These are phyloP conservation scores for Millerozyma acaciae DNA, from an alignment of 805 yeast species.

Conservation along the genomic window DNA sequence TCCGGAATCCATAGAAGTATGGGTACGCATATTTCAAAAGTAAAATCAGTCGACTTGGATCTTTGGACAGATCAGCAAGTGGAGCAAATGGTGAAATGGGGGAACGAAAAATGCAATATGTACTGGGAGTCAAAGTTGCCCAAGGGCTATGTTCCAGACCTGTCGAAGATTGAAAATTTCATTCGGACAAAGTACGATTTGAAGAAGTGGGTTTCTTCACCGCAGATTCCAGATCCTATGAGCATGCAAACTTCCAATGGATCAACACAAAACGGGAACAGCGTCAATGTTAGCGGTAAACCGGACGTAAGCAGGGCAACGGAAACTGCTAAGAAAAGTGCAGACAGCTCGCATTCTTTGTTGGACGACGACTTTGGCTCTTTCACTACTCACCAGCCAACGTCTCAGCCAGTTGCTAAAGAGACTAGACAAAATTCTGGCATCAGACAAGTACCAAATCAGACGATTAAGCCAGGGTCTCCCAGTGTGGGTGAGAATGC, in stretches of 20 bases:
- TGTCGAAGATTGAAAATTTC: conserved; percentile 79
- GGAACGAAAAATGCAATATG: conserved; percentile 71
- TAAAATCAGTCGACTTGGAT: conserved; percentile 90
- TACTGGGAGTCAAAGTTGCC: conserved; percentile 86
- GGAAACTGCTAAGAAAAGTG: background rate
- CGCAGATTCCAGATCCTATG: conserved; percentile 57
- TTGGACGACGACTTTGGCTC: conserved; percentile 43
- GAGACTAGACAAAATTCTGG: background rate
- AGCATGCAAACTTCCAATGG: conserved; percentile 17
- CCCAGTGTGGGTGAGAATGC: background rate
- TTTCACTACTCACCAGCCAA: conserved; percentile 30
- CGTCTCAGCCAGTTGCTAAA: conserved; percentile 12
- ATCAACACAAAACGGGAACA: background rate
- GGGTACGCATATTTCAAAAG: conserved; percentile 94
- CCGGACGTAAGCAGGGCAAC: background rate
- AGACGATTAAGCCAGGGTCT: conserved; percentile 2
- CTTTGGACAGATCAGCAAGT: conserved; percentile 96
- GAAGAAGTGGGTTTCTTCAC: conserved; percentile 76
- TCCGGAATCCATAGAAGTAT: conserved; percentile 93
- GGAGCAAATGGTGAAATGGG: conserved; percentile 78
- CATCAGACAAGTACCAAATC: background rate
- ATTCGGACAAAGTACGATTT: conserved; percentile 89
- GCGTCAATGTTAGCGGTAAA: background rate
- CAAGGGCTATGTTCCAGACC: conserved; percentile 69
- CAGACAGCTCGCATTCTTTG: conserved; percentile 10